Percentiles rank a stretch among this genome's conserved stretches.
phyloP scores from a whole-genome alignment of 176 grass and related monocot species.

The Rhynchospora breviuscula region DNA sequence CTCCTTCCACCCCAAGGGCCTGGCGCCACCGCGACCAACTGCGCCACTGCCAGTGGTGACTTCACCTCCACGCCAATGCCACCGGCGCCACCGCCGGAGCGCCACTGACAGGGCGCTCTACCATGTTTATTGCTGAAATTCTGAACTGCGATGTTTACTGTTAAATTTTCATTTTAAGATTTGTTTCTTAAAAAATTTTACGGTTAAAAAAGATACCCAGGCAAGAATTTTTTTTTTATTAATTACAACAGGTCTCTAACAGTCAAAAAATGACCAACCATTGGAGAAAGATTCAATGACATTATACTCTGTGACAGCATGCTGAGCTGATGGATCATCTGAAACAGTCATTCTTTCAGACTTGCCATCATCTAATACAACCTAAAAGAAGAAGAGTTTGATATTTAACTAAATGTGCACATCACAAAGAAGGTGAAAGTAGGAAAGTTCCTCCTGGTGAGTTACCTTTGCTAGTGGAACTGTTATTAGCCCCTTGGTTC shows the following conservation, averaged over 20 bases:
- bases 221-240: background rate
- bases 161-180: no score
- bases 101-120: no score
- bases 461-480: constrained; percentile 80
- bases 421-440: background rate
- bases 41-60: no score
- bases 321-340: constrained; percentile 44
- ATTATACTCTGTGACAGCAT: constrained; percentile 87
- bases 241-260: background rate
- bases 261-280: constrained; percentile 36
- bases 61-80: no score
- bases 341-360: constrained; percentile 69
- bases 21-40: no score
- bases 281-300: constrained; percentile 64
- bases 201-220: no score
- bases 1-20: no score
- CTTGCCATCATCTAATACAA: constrained; percentile 72
- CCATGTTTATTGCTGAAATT: no score
- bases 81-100: no score
- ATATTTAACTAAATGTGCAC: background rate
- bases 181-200: no score
- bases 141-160: no score
- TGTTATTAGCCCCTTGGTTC: constrained; percentile 60
- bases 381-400: constrained; percentile 40
- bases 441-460: background rate